Percentiles rank a stretch among this genome's conserved stretches.
Conservation (phyloP, 305 asterid genomes). For the Fraxinus albicans region DNA sequence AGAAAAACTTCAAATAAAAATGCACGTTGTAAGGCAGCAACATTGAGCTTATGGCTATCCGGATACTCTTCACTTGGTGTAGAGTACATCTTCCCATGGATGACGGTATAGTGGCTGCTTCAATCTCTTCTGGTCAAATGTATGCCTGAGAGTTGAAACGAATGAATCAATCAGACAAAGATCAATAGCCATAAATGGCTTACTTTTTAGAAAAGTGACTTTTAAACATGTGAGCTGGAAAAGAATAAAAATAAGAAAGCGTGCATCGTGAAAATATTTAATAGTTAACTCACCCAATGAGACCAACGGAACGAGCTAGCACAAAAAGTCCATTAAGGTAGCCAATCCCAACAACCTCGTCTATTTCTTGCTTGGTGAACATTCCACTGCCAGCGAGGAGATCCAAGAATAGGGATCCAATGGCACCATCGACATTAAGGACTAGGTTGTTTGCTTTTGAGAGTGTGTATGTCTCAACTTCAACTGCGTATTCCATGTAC, state of each 20-base stretch:
- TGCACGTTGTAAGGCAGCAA: neutral
- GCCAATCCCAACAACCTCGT: slow-evolving; percentile 89
- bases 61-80: slow-evolving; percentile 74
- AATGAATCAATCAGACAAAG: neutral
- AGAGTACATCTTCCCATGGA: slow-evolving; percentile 99
- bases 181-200: neutral
- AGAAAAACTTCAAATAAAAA: slow-evolving; percentile 21
- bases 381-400: slow-evolving; percentile 98
- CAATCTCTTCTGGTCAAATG: slow-evolving; percentile 97
- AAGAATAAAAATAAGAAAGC: neutral
- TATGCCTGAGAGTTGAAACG: slow-evolving; percentile 59
- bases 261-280: neutral
- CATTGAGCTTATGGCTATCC: neutral
- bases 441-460: slow-evolving; percentile 97
- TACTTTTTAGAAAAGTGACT: neutral
- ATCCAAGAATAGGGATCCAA: slow-evolving; percentile 93
- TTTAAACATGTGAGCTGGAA: neutral
- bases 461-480: slow-evolving; percentile 91
- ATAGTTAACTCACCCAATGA: slow-evolving; percentile 77
- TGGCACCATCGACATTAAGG: slow-evolving; percentile 96
- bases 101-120: slow-evolving; percentile 98
- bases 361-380: slow-evolving; percentile 95
- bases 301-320: slow-evolving; percentile 98
- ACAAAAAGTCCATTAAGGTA: slow-evolving; percentile 97
- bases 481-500: slow-evolving; percentile 98